phyloP scores from a whole-genome alignment of 202 grass and related monocot genomes.

The Schoenoplectus tabernaemontani region DNA sequence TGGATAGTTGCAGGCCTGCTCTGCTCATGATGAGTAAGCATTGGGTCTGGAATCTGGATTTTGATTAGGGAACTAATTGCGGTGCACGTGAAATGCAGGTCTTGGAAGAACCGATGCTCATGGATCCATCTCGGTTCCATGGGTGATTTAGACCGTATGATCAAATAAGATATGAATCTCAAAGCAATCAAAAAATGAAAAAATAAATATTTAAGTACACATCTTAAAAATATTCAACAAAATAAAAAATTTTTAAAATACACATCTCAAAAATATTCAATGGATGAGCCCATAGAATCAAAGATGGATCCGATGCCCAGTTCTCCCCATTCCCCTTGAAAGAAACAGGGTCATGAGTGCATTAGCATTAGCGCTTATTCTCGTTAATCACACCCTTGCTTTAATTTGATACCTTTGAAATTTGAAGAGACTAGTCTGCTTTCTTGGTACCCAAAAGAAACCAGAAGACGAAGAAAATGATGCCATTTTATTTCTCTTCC shows the following conservation, averaged over 20 bases:
- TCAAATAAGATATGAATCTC: no score
- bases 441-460: not conserved
- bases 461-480: not conserved
- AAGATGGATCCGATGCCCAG: no score
- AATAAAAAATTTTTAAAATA: no score
- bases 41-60: not conserved
- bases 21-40: not conserved
- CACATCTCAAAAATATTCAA: no score
- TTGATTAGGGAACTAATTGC: constrained; percentile 13
- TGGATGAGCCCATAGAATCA: no score
- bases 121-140: no score
- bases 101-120: not conserved
- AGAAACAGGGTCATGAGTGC: not conserved
- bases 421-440: not conserved
- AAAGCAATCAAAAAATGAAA: no score
- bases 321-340: no score
- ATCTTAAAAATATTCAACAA: no score
- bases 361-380: not conserved
- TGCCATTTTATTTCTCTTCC: not conserved
- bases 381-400: not conserved
- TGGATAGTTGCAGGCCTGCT: not conserved
- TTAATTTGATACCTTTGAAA: not conserved
- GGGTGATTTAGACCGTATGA: no score
- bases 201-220: no score
- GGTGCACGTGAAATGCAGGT: not conserved